Conservation (phyloP, 306 rosid species). For the Ochetophila trinervis region DNA sequence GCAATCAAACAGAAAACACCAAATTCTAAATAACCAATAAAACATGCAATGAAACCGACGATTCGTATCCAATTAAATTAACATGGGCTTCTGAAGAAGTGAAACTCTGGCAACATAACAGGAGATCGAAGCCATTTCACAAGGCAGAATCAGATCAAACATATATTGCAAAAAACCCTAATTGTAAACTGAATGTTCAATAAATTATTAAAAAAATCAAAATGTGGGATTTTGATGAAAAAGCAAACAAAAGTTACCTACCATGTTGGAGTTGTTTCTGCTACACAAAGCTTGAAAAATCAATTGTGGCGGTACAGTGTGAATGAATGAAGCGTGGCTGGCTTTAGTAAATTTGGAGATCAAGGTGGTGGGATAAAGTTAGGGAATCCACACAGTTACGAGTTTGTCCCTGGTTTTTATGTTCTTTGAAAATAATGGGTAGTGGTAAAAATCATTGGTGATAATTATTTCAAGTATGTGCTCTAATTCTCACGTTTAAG, state of each 20-base stretch:
- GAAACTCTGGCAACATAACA: background rate
- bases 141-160: background rate
- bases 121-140: conserved; percentile 13
- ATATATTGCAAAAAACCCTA: background rate
- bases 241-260: background rate
- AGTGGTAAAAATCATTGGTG: no score
- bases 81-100: background rate
- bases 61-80: background rate
- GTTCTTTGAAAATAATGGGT: no score
- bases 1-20: conserved; percentile 3
- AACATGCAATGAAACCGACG: background rate
- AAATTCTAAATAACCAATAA: background rate
- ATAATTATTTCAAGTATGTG: no score
- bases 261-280: conserved; percentile 19
- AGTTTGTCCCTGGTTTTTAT: background rate
- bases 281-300: conserved; percentile 1
- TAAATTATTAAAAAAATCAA: background rate
- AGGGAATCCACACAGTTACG: background rate
- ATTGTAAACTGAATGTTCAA: background rate
- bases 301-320: background rate
- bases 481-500: no score
- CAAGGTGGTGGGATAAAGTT: background rate
- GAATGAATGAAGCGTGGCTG: background rate
- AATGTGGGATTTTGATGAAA: background rate
- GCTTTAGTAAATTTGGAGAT: background rate